Evolutionary conservation across 495 filamentous ascomycete species (phyloP).

Genomic region (Chlorociboria aeruginascens): DNA sequence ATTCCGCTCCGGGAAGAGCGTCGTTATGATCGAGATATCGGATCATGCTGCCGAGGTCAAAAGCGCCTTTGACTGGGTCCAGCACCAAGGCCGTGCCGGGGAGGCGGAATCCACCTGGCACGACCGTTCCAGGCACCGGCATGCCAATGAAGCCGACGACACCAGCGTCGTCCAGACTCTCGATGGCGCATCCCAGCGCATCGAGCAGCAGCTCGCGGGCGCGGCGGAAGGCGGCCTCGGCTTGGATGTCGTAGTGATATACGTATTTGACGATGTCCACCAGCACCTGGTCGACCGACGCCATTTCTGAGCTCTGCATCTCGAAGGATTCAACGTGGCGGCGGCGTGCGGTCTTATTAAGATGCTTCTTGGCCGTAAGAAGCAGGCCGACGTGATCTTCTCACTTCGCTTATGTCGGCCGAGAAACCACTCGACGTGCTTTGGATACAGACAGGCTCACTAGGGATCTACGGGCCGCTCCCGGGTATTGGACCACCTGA

Average conservation of each 20-base stretch:
- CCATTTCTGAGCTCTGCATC: too few species aligned
- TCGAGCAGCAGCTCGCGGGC: conserved; percentile 79
- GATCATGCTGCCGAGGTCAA: conserved; percentile 96
- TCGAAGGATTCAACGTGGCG: too few species aligned
- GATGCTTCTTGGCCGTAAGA: too few species aligned
- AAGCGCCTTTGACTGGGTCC: conserved; percentile 86
- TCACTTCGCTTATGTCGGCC: too few species aligned
- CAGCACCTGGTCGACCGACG: not conserved
- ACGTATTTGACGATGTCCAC: not conserved
- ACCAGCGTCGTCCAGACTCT: conserved; percentile 70
- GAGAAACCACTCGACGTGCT: too few species aligned
- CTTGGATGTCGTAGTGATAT: not conserved
- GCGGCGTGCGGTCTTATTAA: too few species aligned
- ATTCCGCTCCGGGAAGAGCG: conserved; percentile 96
- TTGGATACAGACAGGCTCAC: too few species aligned
- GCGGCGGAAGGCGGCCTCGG: not conserved
- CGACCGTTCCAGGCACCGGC: conserved; percentile 72
- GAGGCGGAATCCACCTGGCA: conserved; percentile 85
- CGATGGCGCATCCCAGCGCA: conserved; percentile 87
- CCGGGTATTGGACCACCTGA: too few species aligned
- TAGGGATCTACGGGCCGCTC: too few species aligned
- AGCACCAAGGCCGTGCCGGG: conserved; percentile 88
- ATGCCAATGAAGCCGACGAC: conserved; percentile 86
- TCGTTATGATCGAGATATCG: conserved; percentile 98
- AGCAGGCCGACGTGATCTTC: too few species aligned